Evolutionary conservation across 257 asterid genomes (phyloP).

Genomic region (Echium plantagineum): DNA sequence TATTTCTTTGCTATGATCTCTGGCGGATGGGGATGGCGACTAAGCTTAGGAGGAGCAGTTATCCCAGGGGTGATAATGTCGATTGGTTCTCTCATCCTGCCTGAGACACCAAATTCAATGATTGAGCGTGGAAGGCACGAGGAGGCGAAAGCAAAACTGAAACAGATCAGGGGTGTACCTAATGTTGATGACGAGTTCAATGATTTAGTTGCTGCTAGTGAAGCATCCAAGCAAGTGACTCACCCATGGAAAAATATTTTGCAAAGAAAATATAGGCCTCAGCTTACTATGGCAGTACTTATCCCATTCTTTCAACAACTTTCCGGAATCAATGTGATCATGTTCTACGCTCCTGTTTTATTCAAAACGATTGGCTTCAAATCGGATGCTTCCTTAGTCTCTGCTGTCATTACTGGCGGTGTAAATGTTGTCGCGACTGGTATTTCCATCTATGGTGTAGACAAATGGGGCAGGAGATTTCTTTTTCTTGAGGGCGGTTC

Average conservation of each 20-base stretch:
- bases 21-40: constrained; percentile 62
- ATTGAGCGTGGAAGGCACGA: constrained; percentile 57
- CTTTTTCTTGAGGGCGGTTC: constrained; percentile 60
- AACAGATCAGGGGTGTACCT: constrained; percentile 40
- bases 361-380: constrained; percentile 65
- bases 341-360: constrained; percentile 75
- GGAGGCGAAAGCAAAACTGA: constrained; percentile 34
- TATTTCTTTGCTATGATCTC: constrained; percentile 41
- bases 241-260: constrained; percentile 69
- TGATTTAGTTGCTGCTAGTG: constrained; percentile 61
- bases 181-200: constrained; percentile 62
- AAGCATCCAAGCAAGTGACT: constrained; percentile 42
- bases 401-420: constrained; percentile 51
- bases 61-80: constrained; percentile 70
- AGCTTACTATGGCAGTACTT: constrained; percentile 56
- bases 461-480: constrained; percentile 63
- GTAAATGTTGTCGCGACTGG: constrained; percentile 46
- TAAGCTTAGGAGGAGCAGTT: constrained; percentile 78
- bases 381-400: constrained; percentile 40
- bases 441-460: constrained; percentile 58
- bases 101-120: constrained; percentile 77
- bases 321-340: constrained; percentile 72
- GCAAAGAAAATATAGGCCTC: constrained; percentile 57
- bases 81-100: constrained; percentile 60
- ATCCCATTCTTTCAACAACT: constrained; percentile 78